Conservation (phyloP, 352 stramenopile species). For the Phytophthora capsici region DNA sequence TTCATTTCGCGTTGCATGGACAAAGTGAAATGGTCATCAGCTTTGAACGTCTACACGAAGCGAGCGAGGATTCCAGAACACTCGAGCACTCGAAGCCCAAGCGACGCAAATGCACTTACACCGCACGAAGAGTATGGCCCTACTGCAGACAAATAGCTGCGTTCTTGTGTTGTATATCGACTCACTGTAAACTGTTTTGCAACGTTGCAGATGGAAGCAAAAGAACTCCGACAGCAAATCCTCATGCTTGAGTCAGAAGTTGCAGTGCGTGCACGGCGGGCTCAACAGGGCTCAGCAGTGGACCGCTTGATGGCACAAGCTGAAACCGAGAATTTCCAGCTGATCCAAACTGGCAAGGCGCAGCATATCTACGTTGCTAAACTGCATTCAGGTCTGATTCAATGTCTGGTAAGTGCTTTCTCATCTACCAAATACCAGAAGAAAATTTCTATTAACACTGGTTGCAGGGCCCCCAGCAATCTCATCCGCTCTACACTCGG, state of each 20-base stretch:
- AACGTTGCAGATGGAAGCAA: too few species aligned
- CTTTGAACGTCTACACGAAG: too few species aligned
- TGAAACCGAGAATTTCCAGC: conserved; percentile 1
- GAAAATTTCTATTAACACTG: neutral
- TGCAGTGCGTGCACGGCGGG: too few species aligned
- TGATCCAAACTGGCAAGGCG: neutral
- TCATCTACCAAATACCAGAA: neutral
- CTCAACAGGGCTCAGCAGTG: too few species aligned
- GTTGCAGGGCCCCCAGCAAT: conserved; percentile 13
- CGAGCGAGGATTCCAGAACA: too few species aligned
- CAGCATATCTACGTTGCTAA: conserved; percentile 2
- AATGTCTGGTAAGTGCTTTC: neutral
- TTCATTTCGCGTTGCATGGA: too few species aligned
- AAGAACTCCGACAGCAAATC: too few species aligned
- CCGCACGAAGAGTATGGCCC: conserved; percentile 11
- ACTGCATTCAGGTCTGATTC: neutral
- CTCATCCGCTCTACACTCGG: conserved; percentile 20
- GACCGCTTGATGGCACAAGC: neutral
- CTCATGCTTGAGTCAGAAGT: too few species aligned
- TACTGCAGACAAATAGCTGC: too few species aligned
- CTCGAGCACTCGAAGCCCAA: neutral
- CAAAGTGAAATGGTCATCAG: too few species aligned
- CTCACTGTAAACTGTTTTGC: too few species aligned
- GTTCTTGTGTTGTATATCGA: too few species aligned
- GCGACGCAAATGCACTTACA: conserved; percentile 22